Evolutionary conservation across 202 grass and related monocot genomes (phyloP).

Genomic region (Brachypodium distachyon): DNA sequence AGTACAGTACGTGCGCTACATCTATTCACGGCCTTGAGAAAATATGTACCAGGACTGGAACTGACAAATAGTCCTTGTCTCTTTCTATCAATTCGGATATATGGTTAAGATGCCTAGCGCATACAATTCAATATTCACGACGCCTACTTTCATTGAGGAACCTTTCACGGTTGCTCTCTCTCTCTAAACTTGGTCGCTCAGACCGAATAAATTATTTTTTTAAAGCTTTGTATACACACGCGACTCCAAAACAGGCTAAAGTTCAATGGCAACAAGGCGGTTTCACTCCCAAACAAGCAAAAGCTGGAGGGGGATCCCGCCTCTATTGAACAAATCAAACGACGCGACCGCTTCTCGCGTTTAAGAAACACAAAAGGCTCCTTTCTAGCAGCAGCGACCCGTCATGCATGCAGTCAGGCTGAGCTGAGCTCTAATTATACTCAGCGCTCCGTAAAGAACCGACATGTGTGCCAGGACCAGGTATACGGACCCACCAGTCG

Average conservation of each 20-base stretch:
- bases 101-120: too few relatives aligned
- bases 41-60: too few relatives aligned
- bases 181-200: too few relatives aligned
- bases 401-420: background rate
- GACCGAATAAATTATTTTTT: too few relatives aligned
- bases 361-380: background rate
- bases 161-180: background rate
- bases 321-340: conserved; percentile 2
- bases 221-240: too few relatives aligned
- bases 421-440: too few relatives aligned
- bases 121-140: too few relatives aligned
- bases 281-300: background rate
- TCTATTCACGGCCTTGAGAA: too few relatives aligned
- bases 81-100: too few relatives aligned
- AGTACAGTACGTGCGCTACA: too few relatives aligned
- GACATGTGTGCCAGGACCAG: background rate
- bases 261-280: background rate
- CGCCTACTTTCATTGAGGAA: background rate
- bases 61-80: too few relatives aligned
- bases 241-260: background rate
- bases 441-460: too few relatives aligned
- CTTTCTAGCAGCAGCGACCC: background rate
- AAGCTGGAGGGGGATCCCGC: background rate
- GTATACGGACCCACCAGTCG: background rate
- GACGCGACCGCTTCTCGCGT: background rate